A percentile compares a stretch with the other conserved stretches of the same genome.
Evolutionary conservation across 1,284 basidiomycete species (phyloP).

Genomic region (Austropuccinia psidii): DNA sequence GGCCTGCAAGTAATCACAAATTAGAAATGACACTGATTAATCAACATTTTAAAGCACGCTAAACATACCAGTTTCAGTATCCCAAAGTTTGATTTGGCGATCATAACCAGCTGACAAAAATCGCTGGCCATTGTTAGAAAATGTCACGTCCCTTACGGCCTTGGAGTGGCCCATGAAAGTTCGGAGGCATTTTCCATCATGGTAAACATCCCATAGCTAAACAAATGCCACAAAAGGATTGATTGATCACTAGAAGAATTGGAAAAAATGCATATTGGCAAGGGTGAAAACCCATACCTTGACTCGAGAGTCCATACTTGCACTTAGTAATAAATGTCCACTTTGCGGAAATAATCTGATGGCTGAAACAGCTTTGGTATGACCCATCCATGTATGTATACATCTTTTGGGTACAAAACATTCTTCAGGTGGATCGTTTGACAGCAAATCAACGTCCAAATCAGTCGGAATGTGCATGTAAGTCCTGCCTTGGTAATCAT

Average conservation of each 20-base stretch:
- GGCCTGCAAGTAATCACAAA: slow-evolving; percentile 50
- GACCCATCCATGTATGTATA: slow-evolving; percentile 96
- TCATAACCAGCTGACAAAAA: slow-evolving; percentile 95
- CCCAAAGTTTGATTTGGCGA: slow-evolving; percentile 96
- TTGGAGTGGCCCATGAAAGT: slow-evolving; percentile 97
- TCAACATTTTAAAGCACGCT: not conserved
- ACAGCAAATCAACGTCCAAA: slow-evolving; percentile 57
- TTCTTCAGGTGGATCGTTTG: slow-evolving; percentile 72
- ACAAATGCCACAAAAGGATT: not conserved
- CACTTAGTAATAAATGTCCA: slow-evolving; percentile 85
- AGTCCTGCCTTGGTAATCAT: slow-evolving; percentile 95
- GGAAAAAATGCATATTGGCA: not conserved
- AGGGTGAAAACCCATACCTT: slow-evolving; percentile 58
- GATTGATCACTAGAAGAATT: no score
- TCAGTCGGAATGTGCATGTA: slow-evolving; percentile 85
- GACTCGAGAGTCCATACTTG: slow-evolving; percentile 97
- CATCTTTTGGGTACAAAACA: slow-evolving; percentile 90
- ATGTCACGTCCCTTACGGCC: slow-evolving; percentile 90
- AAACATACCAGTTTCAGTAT: slow-evolving; percentile 73
- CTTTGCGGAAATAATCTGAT: slow-evolving; percentile 85
- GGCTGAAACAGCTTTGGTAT: slow-evolving; percentile 91
- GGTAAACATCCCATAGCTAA: slow-evolving; percentile 96
- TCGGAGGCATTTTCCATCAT: slow-evolving; percentile 87
- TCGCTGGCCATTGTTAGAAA: slow-evolving; percentile 79
- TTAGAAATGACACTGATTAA: not conserved